Base-by-base conservation (phyloP, 2,329 filamentous ascomycete species). In the Penicillium sp. region DNA sequence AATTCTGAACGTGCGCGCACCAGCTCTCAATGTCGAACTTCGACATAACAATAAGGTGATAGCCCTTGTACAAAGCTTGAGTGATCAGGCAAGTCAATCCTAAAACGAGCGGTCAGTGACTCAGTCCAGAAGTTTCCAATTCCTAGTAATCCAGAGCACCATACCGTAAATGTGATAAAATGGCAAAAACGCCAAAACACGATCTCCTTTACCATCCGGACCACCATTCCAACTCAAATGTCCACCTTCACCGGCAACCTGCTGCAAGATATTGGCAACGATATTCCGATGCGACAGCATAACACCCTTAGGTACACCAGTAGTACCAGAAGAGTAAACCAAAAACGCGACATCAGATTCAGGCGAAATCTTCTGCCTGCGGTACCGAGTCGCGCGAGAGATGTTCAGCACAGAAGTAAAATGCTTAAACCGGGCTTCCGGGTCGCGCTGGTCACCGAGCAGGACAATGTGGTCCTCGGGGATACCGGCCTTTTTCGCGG, bases 121-220 rank as follows among this genome's bases (percentile, higher is more conserved):
- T 44, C 27, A 27, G 33, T n/a, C 12, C 22, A 14, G 23, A 18
- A n/a, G 6, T 37, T 11, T 18, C 6, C 15, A 18, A 6, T 33
- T 14, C 33, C 4, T 3, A 9, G 3, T 5, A 18, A 37, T 18
- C 6, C n/a, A 37, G 14, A 18, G 4, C 2, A 18, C 12, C 83
- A 62, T 74, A 89, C 82, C 90, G 68, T 96, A 96, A 59, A 96
- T 92, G 70, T 96, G 92, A 75, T 92, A 96, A 72, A 96, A 94
- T 0, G 92, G 92, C 11, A 96, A 74, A 55, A 96, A 88, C 1
- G 89, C 89, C 6, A 97, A 73, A 27, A 94, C 78, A 56, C 82
- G 85, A 69, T 96, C 92, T 0, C 85, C 82, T 53, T 85, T 79
- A 8, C 85, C 85, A 66, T 83, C 82, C 2, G 77, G 69, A 1